Conservation (phyloP, 352 stramenopile species). For the Peronospora destructor region DNA sequence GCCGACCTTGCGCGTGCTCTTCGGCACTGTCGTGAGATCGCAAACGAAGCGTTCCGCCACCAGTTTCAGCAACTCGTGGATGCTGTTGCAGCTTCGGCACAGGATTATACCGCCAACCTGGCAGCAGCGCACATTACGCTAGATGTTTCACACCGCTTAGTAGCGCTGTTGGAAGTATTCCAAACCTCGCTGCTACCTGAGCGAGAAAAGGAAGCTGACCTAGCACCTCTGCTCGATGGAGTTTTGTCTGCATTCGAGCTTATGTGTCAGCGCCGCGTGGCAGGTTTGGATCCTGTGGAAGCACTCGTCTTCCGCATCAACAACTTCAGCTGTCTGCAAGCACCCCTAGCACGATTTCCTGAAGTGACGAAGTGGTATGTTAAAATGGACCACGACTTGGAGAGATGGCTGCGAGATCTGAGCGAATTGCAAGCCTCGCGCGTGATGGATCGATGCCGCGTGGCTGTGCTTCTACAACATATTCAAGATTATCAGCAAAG, state of each 20-base stretch:
- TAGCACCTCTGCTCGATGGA: constrained; percentile 47
- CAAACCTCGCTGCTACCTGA: constrained; percentile 52
- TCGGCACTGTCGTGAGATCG: constrained; percentile 32
- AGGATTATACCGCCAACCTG: constrained; percentile 56
- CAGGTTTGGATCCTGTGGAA: constrained; percentile 34
- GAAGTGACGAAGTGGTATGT: constrained; percentile 38
- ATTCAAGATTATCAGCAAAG: constrained; percentile 38
- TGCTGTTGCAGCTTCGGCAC: constrained; percentile 33
- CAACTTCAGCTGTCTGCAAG: constrained; percentile 62
- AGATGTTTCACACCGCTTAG: constrained; percentile 50
- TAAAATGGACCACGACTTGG: constrained; percentile 30
- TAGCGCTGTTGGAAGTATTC: constrained; percentile 49
- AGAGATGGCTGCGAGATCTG: constrained; percentile 31
- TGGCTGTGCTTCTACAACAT: constrained; percentile 32
- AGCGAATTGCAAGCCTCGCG: constrained; percentile 41
- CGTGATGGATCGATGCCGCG: constrained; percentile 41
- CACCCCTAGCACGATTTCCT: constrained; percentile 34
- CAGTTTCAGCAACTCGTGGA: constrained; percentile 52
- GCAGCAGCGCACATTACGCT: constrained; percentile 49
- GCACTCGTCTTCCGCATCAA: constrained; percentile 65
- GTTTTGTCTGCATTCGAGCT: constrained; percentile 41
- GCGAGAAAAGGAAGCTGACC: constrained; percentile 40
- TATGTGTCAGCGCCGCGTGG: constrained; percentile 45
- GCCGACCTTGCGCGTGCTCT: constrained; percentile 33
- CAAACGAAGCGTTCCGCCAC: constrained; percentile 43